Conservation (phyloP, 164 flowering plant species). For the Brasenia schreberi region DNA sequence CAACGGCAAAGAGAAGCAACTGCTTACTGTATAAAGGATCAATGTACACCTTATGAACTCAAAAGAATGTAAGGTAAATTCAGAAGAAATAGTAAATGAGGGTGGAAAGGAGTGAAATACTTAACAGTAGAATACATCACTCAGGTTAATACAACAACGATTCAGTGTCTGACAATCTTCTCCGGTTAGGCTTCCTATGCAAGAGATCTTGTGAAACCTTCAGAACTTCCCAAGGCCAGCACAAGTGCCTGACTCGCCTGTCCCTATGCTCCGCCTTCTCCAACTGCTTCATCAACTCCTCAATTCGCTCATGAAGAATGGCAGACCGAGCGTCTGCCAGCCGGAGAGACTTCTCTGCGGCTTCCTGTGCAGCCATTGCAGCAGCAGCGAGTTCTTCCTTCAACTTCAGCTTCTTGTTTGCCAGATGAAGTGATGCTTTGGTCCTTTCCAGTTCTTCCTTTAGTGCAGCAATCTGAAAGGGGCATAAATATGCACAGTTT, state of each 20-base stretch:
- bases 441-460: constrained; percentile 53
- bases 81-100: background rate
- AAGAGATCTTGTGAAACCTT: constrained; percentile 12
- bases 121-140: constrained; percentile 8
- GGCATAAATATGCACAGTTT: no score
- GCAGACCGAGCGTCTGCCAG: constrained; percentile 55
- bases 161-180: constrained; percentile 50
- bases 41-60: background rate
- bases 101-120: background rate
- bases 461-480: constrained; percentile 29
- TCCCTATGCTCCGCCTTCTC: constrained; percentile 49
- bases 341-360: constrained; percentile 61
- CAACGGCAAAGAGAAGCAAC: no score
- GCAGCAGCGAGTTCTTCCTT: constrained; percentile 61
- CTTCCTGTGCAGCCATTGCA: constrained; percentile 73
- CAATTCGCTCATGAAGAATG: constrained; percentile 32
- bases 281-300: constrained; percentile 52
- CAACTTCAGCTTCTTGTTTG: constrained; percentile 48
- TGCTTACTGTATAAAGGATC: background rate
- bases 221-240: constrained; percentile 67
- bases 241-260: constrained; percentile 34
- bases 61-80: background rate
- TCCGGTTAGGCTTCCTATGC: constrained; percentile 11
- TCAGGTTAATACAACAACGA: constrained; percentile 26
- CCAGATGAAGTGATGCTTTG: constrained; percentile 31